Evolutionary conservation across 805 yeast species (phyloP).

Genomic region (Metschnikowia drakensbergensis): DNA sequence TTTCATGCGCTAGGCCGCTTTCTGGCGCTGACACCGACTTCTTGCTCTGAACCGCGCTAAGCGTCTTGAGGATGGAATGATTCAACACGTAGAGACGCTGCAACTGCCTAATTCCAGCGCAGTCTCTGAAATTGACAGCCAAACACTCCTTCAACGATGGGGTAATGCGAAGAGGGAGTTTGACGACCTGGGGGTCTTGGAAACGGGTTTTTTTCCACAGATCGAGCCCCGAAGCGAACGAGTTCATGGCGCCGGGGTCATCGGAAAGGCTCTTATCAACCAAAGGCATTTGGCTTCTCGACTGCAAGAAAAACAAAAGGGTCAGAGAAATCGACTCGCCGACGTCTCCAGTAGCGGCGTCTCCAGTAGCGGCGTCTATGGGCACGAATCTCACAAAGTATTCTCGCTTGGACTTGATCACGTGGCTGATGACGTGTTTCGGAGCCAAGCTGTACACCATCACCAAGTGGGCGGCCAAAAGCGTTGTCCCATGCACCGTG

Average conservation of each 20-base stretch:
- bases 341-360: neutral
- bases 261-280: neutral
- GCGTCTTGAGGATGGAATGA: slow-evolving; percentile 11
- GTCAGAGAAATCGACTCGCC: neutral
- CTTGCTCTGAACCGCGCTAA: slow-evolving; percentile 15
- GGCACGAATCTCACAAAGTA: slow-evolving; percentile 9
- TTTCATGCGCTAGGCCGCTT: slow-evolving; percentile 4
- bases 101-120: slow-evolving; percentile 15
- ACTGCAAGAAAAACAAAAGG: neutral
- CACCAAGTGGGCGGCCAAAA: slow-evolving; percentile 8
- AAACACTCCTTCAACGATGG: slow-evolving; percentile 8
- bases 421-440: slow-evolving; percentile 19
- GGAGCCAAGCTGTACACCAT: slow-evolving; percentile 13
- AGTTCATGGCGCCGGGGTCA: slow-evolving; percentile 1
- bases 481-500: slow-evolving; percentile 10
- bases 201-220: slow-evolving; percentile 16
- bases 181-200: neutral
- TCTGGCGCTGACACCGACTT: slow-evolving; percentile 1
- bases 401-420: slow-evolving; percentile 17
- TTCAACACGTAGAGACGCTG: slow-evolving; percentile 25
- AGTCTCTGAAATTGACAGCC: slow-evolving; percentile 19
- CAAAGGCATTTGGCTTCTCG: neutral
- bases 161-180: neutral
- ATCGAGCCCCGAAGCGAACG: slow-evolving; percentile 16
- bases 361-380: neutral